Evolutionary conservation across 345 rosid species (phyloP), one percentile per base, ranked within the genome.

Genomic region (Eucalyptus cloeziana): DNA sequence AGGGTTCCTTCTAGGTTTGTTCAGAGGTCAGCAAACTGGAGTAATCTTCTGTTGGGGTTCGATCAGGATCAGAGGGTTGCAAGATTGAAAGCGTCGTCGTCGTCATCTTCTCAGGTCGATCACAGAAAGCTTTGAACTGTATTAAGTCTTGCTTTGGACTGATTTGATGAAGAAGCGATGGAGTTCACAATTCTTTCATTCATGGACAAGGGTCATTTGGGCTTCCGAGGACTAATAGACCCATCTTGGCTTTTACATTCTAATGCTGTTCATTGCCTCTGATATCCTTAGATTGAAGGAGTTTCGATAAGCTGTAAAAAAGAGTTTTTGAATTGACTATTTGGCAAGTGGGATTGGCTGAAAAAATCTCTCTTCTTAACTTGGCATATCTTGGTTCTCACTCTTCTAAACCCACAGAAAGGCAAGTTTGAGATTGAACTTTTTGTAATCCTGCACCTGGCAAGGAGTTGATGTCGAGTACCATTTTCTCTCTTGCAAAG

Each of bases 1-100:
- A 93, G 95, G 89, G 96, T 97, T 90, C 96, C 99, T 89, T 92
- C 96, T 27, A 94, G 99, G 92, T 91, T 91, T 86, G 92, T 94
- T 71, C 94, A 96, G 86, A 95, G 95, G 90, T 92, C 98, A 45
- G 89, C 92, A 30, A 93, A 94, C 94, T 94, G 97, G 98, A 94
- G 91, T 80, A 94, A 91, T 88, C 90, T 93, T 85, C 94, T 94
- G 56, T 92, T 93, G 49, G 90, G 90, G 37, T 58, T 92, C 62
- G 95, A 93, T 86, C 94, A 92, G 90, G 94, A 93, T 37, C 94
- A 94, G 85, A 91, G 93, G 92, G 92, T 90, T 54, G 91, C 89
- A 30, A 93, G 94, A 87, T 88, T 95, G 90, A 93, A 92, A 89
- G 95, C 81, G 87, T 86, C 67, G 10, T 83, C 94, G 64, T 91